Percentiles rank a stretch among this genome's conserved stretches.
These are phyloP conservation scores for Quillaja saponaria DNA, from an alignment of 306 rosid species.

Conservation along the genomic window DNA sequence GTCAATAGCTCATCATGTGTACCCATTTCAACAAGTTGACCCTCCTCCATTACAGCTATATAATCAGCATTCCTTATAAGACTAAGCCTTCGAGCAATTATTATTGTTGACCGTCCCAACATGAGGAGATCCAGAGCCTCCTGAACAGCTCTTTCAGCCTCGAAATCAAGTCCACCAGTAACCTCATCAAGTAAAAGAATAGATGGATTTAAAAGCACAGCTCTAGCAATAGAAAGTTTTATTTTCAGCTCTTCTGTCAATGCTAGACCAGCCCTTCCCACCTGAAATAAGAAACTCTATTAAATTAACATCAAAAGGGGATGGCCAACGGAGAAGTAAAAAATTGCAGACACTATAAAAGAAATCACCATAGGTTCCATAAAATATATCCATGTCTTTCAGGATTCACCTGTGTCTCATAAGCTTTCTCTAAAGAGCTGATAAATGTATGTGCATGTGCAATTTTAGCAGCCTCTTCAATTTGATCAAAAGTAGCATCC, in stretches of 20 bases:
- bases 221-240: constrained; percentile 95
- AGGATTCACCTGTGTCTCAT: constrained; percentile 84
- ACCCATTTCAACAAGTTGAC: constrained; percentile 97
- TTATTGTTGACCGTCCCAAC: constrained; percentile 97
- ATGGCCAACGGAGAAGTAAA: constrained; percentile 15
- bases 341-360: constrained; percentile 14
- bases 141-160: constrained; percentile 97
- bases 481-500: constrained; percentile 85
- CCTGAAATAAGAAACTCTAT: constrained; percentile 56
- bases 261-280: constrained; percentile 88
- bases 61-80: constrained; percentile 97
- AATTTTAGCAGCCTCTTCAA: constrained; percentile 99
- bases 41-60: constrained; percentile 99
- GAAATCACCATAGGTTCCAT: constrained; percentile 16
- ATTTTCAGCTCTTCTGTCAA: constrained; percentile 96
- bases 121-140: constrained; percentile 95
- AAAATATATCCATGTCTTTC: constrained; percentile 17
- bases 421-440: constrained; percentile 81
- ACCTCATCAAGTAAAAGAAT: constrained; percentile 98
- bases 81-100: constrained; percentile 98
- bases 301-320: constrained; percentile 1
- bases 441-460: constrained; percentile 98
- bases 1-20: constrained; percentile 86
- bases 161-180: constrained; percentile 99
- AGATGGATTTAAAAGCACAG: constrained; percentile 94